These are phyloP conservation scores for Eremothecium sinecaudum DNA, from an alignment of 1,139 yeast genomes.

Conservation along the genomic window DNA sequence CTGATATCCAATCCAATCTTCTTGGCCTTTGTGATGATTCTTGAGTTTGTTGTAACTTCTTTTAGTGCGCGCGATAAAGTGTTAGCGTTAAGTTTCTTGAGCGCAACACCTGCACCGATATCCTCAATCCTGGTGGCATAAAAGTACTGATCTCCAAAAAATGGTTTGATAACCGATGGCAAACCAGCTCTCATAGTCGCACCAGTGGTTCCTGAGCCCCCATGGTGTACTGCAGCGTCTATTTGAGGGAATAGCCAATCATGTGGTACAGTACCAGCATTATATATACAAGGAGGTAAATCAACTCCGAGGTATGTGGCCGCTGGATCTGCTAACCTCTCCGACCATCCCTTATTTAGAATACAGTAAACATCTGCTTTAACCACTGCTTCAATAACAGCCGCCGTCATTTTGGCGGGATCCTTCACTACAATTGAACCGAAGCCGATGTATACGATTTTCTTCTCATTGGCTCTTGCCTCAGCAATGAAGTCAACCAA, in stretches of 20 bases:
- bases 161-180: conserved; percentile 87
- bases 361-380: conserved; percentile 79
- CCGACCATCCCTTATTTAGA: conserved; percentile 93
- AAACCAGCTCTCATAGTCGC: conserved; percentile 78
- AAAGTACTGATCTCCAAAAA: conserved; percentile 93
- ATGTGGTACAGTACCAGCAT: conserved; percentile 72
- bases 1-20: conserved; percentile 52
- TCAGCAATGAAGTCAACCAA: conserved; percentile 50
- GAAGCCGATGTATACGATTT: conserved; percentile 83
- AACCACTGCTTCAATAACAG: conserved; percentile 68
- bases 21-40: conserved; percentile 58
- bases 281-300: conserved; percentile 61
- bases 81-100: conserved; percentile 57
- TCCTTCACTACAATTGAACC: conserved; percentile 89
- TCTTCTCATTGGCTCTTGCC: conserved; percentile 54
- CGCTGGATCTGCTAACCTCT: conserved; percentile 39
- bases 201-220: conserved; percentile 97
- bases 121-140: conserved; percentile 83
- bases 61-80: conserved; percentile 57
- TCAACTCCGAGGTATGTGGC: conserved; percentile 41
- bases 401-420: conserved; percentile 66
- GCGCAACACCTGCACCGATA: conserved; percentile 72
- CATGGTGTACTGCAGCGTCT: conserved; percentile 95
- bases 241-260: conserved; percentile 87
- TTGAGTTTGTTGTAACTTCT: conserved; percentile 56